Conservation (phyloP, 2,329 filamentous ascomycete species). For the Epichloe uncinata region DNA sequence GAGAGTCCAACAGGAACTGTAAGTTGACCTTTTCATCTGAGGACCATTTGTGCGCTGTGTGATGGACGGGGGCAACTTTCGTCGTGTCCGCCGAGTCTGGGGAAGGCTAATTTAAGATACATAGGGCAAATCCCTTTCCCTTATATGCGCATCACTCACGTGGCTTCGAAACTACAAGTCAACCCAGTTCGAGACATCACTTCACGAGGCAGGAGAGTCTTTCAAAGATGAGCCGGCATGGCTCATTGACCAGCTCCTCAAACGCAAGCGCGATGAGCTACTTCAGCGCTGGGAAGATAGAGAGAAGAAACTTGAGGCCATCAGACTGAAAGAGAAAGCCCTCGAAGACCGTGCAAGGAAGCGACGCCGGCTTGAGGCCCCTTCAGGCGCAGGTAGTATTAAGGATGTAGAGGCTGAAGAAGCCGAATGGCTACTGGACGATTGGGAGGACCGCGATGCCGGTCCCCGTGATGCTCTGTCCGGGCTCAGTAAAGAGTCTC, state of each 20-base stretch:
- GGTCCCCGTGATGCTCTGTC: constrained; percentile 27
- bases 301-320: constrained; percentile 54
- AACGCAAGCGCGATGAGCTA: constrained; percentile 54
- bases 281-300: constrained; percentile 55
- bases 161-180: constrained; percentile 80
- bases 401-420: constrained; percentile 37
- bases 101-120: neutral
- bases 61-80: neutral
- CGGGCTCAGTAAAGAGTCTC: constrained; percentile 60
- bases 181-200: constrained; percentile 39
- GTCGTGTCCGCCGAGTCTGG: too few species aligned
- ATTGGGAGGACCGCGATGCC: constrained; percentile 40
- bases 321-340: constrained; percentile 49
- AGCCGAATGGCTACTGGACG: constrained; percentile 60
- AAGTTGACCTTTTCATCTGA: constrained; percentile 10
- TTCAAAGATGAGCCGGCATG: constrained; percentile 65
- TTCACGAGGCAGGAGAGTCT: constrained; percentile 27
- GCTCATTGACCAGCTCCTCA: constrained; percentile 66
- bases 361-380: constrained; percentile 30
- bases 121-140: constrained; percentile 76
- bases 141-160: constrained; percentile 79
- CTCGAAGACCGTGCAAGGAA: constrained; percentile 38
- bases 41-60: neutral
- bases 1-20: constrained; percentile 83
- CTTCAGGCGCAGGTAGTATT: constrained; percentile 6